Evolutionary conservation across 2,329 filamentous ascomycete species (phyloP), one percentile per base, ranked within the genome.

Genomic region (Penicillium sp.): DNA sequence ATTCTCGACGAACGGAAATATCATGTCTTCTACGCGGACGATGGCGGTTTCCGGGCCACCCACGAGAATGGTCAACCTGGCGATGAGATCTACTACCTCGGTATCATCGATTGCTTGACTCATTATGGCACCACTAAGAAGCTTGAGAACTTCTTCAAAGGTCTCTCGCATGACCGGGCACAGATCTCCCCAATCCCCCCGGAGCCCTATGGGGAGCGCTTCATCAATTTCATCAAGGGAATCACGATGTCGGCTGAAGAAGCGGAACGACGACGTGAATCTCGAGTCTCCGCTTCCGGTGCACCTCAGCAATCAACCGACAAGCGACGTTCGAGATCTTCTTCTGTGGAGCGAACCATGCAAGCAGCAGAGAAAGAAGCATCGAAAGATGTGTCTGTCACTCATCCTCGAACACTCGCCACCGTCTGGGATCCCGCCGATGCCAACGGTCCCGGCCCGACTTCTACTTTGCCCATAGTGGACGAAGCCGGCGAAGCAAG

Each of bases 31-130:
- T 96, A 95, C 67, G 83, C 86, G 50, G 92, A 97, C 59, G 92
- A 97, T 65, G 93, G 93, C 41, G 93, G 93, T 3, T 90, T 96
- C 71, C 80, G 86, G 59, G 92, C 93, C 11, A 97, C 93, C 1
- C 90, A 96, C 65, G 90, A 96, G 69, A 84, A 95, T 70, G 87
- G 95, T 55, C 75, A 77, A 13, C 83, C 88, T 1, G 91, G 87
- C 2, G 89, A 96, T 46, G 89, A 95, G 72, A 90, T 99, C 35
- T 99, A 99, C 72, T 99, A 99, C 67, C 82, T 99, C 7, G 95
- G 93, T 30, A 95, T 99, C 62, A 99, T 99, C 69, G 93, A 99
- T 72, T 99, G 93, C 70, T 77, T 99, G 63, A 99, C 93, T 62
- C 89, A 96, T 69, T 99, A 97, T 69, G 90, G 90, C 59, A 83